A percentile compares a stretch with the other conserved stretches of the same genome.
Conservation (phyloP, 306 rosid species). For the Cicer bijugum region DNA sequence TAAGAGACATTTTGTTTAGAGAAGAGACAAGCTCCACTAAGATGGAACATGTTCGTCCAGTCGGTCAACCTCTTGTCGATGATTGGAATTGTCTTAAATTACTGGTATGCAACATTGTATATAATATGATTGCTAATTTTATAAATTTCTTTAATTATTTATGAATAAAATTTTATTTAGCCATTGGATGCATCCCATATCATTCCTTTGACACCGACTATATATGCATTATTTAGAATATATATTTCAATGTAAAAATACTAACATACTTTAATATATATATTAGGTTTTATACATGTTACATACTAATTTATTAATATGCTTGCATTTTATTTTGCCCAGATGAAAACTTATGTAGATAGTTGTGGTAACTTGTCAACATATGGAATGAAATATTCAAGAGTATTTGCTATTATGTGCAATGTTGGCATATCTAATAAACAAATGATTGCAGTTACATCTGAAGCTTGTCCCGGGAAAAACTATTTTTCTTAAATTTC, state of each 20-base stretch:
- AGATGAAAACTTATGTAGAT: slow-evolving; percentile 42
- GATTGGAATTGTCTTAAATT: slow-evolving; percentile 68
- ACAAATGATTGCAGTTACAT: slow-evolving; percentile 38
- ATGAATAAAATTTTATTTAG: no score
- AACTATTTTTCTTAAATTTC: not conserved
- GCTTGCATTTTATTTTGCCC: not conserved
- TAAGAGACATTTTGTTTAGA: slow-evolving; percentile 57
- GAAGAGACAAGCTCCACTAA: slow-evolving; percentile 15
- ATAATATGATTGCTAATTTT: not conserved
- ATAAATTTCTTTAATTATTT: no score
- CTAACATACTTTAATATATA: no score
- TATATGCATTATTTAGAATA: no score
- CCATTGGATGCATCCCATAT: no score
- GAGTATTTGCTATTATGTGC: slow-evolving; percentile 49
- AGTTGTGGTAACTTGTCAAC: slow-evolving; percentile 35
- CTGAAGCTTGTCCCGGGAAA: slow-evolving; percentile 46
- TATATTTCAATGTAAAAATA: no score
- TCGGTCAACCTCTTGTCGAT: slow-evolving; percentile 58
- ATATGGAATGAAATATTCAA: slow-evolving; percentile 43
- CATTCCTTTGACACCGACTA: no score
- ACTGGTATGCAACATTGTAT: slow-evolving; percentile 45
- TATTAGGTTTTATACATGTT: not conserved
- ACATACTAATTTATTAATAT: no score
- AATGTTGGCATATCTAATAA: slow-evolving; percentile 37
- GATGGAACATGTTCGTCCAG: slow-evolving; percentile 46